Evolutionary conservation across 345 rosid genomes (phyloP).

Genomic region (Xanthoceras sorbifolium): DNA sequence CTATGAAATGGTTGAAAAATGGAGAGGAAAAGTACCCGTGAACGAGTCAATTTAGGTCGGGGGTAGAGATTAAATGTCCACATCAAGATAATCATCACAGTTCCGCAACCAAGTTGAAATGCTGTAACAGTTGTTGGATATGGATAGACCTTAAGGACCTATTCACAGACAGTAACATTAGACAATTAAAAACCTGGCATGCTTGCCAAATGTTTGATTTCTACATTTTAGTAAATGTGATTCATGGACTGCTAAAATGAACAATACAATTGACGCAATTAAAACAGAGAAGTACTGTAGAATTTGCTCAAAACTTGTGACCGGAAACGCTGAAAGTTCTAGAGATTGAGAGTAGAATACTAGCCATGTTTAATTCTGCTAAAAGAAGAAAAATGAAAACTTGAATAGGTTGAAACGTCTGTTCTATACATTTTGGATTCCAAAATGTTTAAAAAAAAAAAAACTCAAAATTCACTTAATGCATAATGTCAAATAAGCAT

Average conservation of each 20-base stretch:
- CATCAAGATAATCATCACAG: slow-evolving; percentile 55
- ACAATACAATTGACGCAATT: not conserved
- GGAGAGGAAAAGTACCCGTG: slow-evolving; percentile 48
- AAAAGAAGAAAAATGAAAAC: not conserved
- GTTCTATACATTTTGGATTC: not conserved
- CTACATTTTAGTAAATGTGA: not conserved
- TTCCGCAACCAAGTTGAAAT: slow-evolving; percentile 77
- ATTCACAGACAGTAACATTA: slow-evolving; percentile 4
- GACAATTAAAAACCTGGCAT: not conserved
- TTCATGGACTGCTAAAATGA: not conserved
- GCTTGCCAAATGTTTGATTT: not conserved
- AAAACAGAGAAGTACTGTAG: not conserved
- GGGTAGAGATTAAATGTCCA: slow-evolving; percentile 70
- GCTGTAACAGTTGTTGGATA: slow-evolving; percentile 88
- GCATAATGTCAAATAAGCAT: not conserved
- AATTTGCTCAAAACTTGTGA: not conserved
- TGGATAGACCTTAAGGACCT: slow-evolving; percentile 77
- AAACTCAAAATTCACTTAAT: not conserved
- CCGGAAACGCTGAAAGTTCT: not conserved
- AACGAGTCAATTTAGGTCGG: slow-evolving; percentile 58
- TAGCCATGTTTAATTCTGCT: not conserved
- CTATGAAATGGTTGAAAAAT: not conserved
- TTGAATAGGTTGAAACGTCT: not conserved
- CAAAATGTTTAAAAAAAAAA: not conserved
- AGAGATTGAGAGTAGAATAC: not conserved